These are phyloP conservation scores for Umbelopsis sp. DNA, from an alignment of 192 early-diverging fungal genomes.

Conservation along the genomic window DNA sequence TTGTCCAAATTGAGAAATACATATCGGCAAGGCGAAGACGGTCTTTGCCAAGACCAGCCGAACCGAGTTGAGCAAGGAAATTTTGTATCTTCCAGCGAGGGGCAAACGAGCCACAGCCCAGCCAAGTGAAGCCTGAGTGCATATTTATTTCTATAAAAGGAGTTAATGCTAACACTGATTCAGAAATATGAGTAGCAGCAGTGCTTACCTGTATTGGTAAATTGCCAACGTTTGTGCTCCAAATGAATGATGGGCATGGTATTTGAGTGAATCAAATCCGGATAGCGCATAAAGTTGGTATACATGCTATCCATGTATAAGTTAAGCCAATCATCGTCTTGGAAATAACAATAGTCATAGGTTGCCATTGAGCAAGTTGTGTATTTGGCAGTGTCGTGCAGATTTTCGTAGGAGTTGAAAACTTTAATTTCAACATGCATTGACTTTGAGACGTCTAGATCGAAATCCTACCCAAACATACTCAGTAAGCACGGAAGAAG, in stretches of 20 bases:
- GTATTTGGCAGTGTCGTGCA: conserved; percentile 58
- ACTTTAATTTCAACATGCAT: conserved; percentile 39
- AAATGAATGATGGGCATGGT: conserved; percentile 52
- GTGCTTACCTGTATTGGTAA: conserved; percentile 50
- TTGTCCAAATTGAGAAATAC: conserved; percentile 64
- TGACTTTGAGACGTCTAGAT: conserved; percentile 24
- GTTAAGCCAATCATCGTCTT: conserved; percentile 61
- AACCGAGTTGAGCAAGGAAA: conserved; percentile 55
- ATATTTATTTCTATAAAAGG: conserved; percentile 42
- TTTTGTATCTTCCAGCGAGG: conserved; percentile 52
- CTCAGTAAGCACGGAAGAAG: too few relatives aligned
- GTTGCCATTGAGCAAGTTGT: conserved; percentile 55
- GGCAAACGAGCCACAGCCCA: conserved; percentile 53
- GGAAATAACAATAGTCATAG: conserved; percentile 59
- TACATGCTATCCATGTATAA: conserved; percentile 58
- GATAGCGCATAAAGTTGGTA: conserved; percentile 57
- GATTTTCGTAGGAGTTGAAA: conserved; percentile 49
- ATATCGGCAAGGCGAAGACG: conserved; percentile 48
- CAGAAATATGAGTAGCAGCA: background rate
- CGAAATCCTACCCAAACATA: conserved; percentile 31
- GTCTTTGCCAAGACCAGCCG: conserved; percentile 49
- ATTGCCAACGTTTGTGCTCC: conserved; percentile 55
- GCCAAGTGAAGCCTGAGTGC: conserved; percentile 59
- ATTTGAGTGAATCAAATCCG: conserved; percentile 56
- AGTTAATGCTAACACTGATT: background rate